These are phyloP conservation scores for Podospora pseudopauciseta DNA, from an alignment of 495 filamentous ascomycete species.

Conservation along the genomic window DNA sequence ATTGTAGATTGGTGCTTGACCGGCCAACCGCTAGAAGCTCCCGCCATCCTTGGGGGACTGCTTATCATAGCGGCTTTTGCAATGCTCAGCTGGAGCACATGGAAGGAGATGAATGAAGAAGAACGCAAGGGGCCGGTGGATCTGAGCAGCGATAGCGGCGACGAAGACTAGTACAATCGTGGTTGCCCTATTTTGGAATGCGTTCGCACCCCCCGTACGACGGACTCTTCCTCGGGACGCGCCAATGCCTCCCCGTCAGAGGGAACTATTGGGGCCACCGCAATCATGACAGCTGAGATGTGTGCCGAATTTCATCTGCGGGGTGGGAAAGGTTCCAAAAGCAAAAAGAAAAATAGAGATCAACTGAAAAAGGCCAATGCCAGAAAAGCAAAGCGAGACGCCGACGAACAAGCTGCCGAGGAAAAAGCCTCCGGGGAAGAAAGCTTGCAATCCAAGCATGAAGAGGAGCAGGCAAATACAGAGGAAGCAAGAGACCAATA, in stretches of 20 bases:
- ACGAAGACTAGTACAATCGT: constrained; percentile 3
- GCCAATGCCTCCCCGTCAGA: too few species aligned
- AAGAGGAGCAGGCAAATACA: too few species aligned
- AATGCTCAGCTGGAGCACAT: constrained; percentile 85
- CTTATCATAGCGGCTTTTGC: constrained; percentile 84
- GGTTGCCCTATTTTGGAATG: not conserved
- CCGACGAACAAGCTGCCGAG: too few species aligned
- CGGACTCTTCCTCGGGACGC: too few species aligned
- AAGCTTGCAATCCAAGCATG: too few species aligned
- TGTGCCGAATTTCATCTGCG: not conserved
- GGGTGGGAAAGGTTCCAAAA: not conserved
- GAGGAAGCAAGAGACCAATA: too few species aligned
- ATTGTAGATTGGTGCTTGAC: constrained; percentile 84
- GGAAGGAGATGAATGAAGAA: constrained; percentile 86
- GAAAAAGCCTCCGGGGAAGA: too few species aligned
- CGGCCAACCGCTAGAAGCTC: constrained; percentile 65
- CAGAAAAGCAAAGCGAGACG: too few species aligned
- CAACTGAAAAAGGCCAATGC: not conserved
- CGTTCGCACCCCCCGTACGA: too few species aligned
- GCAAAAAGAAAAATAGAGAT: not conserved
- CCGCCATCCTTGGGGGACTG: constrained; percentile 76
- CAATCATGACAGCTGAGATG: not conserved
- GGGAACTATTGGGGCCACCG: too few species aligned
- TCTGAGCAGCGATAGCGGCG: constrained; percentile 14
- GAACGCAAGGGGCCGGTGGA: constrained; percentile 51